These are phyloP conservation scores for Fraxinus sp. DNA, from an alignment of 305 asterid species.

Conservation along the genomic window DNA sequence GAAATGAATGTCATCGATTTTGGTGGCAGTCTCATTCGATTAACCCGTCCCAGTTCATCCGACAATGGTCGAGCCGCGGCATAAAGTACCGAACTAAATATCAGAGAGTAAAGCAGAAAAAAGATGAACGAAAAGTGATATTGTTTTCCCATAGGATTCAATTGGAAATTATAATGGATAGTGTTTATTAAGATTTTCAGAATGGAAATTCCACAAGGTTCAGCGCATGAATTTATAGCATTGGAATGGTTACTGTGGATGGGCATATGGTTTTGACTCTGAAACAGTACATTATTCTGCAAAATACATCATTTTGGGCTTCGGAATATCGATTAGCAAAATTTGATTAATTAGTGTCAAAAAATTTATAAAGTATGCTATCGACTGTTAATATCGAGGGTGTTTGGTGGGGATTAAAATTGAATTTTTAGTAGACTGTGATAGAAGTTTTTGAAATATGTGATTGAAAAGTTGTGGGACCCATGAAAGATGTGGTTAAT, in stretches of 20 bases:
- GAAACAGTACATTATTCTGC: not conserved
- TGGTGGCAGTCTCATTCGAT: not conserved
- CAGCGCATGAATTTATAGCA: not conserved
- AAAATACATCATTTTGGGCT: not conserved
- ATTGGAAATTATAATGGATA: not conserved
- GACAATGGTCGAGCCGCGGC: not conserved
- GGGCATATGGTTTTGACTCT: not conserved
- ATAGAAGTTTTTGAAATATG: no score
- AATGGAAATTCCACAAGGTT: not conserved
- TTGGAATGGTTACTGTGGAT: not conserved
- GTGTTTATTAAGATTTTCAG: not conserved
- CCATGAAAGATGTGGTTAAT: no score
- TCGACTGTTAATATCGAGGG: no score
- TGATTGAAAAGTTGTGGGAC: no score
- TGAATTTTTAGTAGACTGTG: no score
- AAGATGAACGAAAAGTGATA: not conserved
- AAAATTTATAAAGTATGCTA: no score
- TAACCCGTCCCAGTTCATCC: not conserved
- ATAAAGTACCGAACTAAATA: not conserved
- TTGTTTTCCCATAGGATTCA: not conserved
- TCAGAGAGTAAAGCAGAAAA: not conserved
- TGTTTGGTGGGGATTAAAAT: no score
- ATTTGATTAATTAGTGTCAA: not conserved
- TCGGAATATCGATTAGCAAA: no score
- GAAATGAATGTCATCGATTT: not conserved